Base-by-base conservation (phyloP, 1,284 basidiomycete genomes). In the Cutaneotrichosporon mucoides region DNA sequence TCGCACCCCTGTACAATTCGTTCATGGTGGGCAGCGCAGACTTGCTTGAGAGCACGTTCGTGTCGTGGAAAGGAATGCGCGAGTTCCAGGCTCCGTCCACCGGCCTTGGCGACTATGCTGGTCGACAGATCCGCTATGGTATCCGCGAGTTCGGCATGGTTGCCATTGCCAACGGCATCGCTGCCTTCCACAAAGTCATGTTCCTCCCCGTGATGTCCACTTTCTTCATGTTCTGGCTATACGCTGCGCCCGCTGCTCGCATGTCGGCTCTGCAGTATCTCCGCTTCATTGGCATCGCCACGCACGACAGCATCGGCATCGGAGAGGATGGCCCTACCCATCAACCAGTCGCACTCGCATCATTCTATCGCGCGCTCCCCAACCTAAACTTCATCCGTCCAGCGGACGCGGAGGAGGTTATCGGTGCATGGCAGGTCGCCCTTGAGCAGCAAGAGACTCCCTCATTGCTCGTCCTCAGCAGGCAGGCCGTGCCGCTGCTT, bases 201-300 rank as follows among this genome's bases (percentile, higher is more conserved):
- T 63, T 63, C 57, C 35, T 68, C 7, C 66, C 66, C 87, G 89
- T 78, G 89, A 88, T 66, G 88, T 92, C 67, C 34, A 70, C 68
- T 16, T 70, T 70, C 55, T 68, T 70, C 64, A 70, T 70, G 68
- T 70, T 70, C 55, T 66, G 61, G 59, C 56, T 70, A 13, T 70
- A 70, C 60, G 62, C 66, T 6, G 67, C 68, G 15, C 68, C 68
- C 1, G 68, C 68, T 12, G 64, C 57, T 3, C 66, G 68, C 51
- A 70, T 70, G 68, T 40, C 60, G 5, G 68, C 67, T 6, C 53
- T 70, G 12, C 65, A 67, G 48, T 45, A 56, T 1, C 61, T 70
- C 8, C 66, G 68, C 34, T 60, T 63, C 42, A 61, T 70, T 42
- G 64, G 63, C 24, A 61, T 70, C 40, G 67, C 58, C 5, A 67